Evolutionary conservation across 768 basidiomycete genomes (phyloP).

Genomic region (Lactarius tabidus): DNA sequence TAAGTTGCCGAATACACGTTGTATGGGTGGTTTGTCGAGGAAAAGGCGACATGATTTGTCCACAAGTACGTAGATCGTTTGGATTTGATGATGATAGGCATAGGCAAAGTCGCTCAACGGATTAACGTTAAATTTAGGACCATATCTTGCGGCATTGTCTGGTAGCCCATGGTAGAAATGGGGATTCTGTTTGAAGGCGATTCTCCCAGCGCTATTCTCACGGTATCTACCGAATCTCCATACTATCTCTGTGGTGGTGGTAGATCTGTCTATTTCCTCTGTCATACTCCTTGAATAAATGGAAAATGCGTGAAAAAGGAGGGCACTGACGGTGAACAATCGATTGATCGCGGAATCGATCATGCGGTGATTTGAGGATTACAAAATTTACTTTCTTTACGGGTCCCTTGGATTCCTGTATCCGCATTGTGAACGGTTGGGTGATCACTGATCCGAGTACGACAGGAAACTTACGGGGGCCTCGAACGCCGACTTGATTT

Average conservation of each 20-base stretch:
- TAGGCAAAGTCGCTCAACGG: neutral
- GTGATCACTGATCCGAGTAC: neutral
- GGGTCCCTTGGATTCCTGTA: neutral
- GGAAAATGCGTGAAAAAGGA: neutral
- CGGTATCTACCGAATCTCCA: neutral
- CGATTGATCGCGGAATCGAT: neutral
- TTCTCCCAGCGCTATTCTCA: neutral
- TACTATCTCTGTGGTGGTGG: neutral
- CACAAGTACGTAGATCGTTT: neutral
- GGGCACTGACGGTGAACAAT: neutral
- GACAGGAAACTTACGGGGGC: neutral
- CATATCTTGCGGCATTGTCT: neutral
- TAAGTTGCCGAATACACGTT: slow-evolving; percentile 1
- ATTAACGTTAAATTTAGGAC: neutral
- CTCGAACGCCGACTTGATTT: neutral
- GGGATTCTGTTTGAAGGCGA: neutral
- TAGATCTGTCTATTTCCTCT: neutral
- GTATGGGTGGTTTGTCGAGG: neutral
- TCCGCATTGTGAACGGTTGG: neutral
- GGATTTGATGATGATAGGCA: no score
- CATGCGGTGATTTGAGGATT: neutral
- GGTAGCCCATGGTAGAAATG: neutral
- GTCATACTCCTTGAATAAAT: neutral
- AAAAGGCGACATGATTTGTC: neutral
- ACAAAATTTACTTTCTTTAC: neutral